These are phyloP conservation scores for Psilocybe cyanescens DNA, from an alignment of 768 basidiomycete genomes.

Conservation along the genomic window DNA sequence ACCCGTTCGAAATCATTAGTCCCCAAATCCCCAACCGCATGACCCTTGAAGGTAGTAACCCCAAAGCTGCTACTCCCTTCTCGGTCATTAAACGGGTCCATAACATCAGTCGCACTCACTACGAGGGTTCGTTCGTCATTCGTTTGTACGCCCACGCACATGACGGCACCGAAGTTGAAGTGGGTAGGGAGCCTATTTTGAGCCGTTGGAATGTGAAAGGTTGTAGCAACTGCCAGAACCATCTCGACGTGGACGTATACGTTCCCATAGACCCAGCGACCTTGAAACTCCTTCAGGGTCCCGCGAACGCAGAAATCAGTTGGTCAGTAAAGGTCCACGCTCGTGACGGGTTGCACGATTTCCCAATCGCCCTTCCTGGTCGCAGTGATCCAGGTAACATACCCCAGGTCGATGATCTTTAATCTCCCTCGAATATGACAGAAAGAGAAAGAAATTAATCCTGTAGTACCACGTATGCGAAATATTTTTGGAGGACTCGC, in stretches of 20 bases:
- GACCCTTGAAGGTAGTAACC: neutral
- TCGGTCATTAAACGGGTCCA: neutral
- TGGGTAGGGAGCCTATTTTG: neutral
- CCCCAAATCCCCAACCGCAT: neutral
- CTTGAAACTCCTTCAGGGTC: neutral
- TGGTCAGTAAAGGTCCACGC: neutral
- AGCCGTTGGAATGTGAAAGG: neutral
- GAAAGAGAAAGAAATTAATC: too few relatives aligned
- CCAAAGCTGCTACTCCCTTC: neutral
- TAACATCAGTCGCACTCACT: neutral
- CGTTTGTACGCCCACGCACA: neutral
- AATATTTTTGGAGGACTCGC: too few relatives aligned
- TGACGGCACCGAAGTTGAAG: neutral
- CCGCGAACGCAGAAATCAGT: neutral
- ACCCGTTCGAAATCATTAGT: neutral
- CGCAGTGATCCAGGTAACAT: neutral
- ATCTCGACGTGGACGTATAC: neutral
- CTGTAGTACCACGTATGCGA: too few relatives aligned
- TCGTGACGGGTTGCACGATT: neutral
- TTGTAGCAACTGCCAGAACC: neutral
- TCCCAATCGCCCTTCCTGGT: neutral
- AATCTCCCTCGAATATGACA: too few relatives aligned
- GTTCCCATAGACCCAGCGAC: neutral
- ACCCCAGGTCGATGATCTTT: too few relatives aligned
- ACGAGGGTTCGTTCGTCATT: neutral